Percentiles rank a stretch among this genome's conserved stretches.
Evolutionary conservation across 345 rosid species (phyloP).

Genomic region (Eucalyptus sp.): DNA sequence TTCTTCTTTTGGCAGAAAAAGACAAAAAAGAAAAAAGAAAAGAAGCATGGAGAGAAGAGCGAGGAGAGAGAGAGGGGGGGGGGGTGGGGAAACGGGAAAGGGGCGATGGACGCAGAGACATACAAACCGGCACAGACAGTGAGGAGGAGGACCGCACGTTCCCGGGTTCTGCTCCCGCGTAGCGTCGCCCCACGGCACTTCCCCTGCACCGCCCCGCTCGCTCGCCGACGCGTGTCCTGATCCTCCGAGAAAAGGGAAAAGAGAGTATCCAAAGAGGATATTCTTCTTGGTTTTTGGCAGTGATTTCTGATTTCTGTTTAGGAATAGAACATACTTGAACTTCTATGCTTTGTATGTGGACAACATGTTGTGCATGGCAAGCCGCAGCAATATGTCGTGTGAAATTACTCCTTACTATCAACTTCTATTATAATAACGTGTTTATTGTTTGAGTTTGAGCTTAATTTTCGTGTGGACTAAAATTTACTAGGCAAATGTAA

Average conservation of each 20-base stretch:
- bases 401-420: too few species aligned
- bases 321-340: background rate
- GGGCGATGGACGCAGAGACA: background rate
- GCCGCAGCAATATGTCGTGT: too few species aligned
- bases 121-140: background rate
- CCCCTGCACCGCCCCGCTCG: background rate
- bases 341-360: background rate
- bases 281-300: background rate
- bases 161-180: background rate
- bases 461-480: fast-evolving
- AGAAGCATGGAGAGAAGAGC: background rate
- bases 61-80: background rate
- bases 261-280: background rate
- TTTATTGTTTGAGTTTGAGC: background rate
- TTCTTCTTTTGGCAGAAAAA: background rate
- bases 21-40: too few species aligned
- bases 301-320: background rate
- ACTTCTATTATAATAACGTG: background rate
- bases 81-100: background rate
- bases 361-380: background rate
- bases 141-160: background rate
- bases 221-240: background rate
- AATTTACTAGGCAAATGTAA: fast-evolving
- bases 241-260: background rate
- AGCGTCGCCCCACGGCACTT: background rate